Conservation (phyloP, 2,329 filamentous ascomycete genomes). For the Aspergillus ustus region DNA sequence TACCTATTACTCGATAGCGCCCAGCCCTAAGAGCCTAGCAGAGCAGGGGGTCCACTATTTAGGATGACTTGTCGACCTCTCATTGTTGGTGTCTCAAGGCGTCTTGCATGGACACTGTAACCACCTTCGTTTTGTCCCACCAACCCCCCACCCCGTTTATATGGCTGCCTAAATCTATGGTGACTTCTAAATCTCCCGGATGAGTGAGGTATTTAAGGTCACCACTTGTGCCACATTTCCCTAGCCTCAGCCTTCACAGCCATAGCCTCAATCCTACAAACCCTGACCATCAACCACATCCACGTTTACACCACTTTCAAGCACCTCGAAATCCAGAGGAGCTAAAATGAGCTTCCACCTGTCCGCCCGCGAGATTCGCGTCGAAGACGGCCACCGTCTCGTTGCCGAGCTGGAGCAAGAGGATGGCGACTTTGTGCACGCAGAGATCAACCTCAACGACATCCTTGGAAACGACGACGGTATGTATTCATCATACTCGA, state of each 20-base stretch:
- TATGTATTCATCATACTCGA: not conserved
- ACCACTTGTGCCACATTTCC: not conserved
- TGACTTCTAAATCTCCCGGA: not conserved
- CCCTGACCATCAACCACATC: not conserved
- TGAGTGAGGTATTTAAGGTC: not conserved
- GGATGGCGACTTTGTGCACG: constrained; percentile 10
- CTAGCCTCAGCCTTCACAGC: not conserved
- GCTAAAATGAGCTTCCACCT: constrained; percentile 26
- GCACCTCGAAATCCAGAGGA: no score
- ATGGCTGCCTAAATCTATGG: not conserved
- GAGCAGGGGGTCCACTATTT: not conserved
- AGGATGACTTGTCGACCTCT: not conserved
- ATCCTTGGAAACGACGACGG: constrained; percentile 26
- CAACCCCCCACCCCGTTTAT: not conserved
- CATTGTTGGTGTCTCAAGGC: not conserved
- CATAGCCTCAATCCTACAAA: not conserved
- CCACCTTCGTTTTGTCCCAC: not conserved
- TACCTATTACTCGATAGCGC: not conserved
- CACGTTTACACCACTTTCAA: constrained; percentile 1
- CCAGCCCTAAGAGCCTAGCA: not conserved
- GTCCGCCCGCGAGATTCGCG: constrained; percentile 20
- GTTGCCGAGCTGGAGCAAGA: constrained; percentile 16
- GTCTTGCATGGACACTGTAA: not conserved
- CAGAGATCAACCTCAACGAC: constrained; percentile 23
- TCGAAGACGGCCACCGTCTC: constrained; percentile 21